Evolutionary conservation across 2,329 filamentous ascomycete genomes (phyloP), one percentile per base, ranked within the genome.

Genomic region (Zasmidium cellare): DNA sequence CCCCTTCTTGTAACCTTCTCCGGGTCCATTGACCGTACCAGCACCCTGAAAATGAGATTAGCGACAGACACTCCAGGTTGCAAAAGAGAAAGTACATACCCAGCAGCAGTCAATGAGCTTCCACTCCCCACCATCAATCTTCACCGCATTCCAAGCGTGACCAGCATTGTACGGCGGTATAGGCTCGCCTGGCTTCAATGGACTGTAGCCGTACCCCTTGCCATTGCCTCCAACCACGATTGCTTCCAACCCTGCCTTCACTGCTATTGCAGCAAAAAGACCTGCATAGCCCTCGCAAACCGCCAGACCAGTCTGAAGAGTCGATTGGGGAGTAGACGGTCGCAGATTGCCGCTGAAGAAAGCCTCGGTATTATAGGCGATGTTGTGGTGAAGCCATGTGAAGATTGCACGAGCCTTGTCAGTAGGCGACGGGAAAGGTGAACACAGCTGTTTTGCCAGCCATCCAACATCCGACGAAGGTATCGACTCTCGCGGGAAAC

Each of bases 381-480:
- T 87, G 67, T 97, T 97, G 74, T 97, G 87, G 75, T 97, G 93
- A 44, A 92, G 86, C 94, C 94, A 99, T 1, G 90, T 91, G 72
- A 97, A 97, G 59, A 99, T 90, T 1, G 87, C 91, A 24, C 94
- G 84, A 2, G 94, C 93, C 77, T 97, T 97, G 74, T 97, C 93
- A 0, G 93, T 96, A 1, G 88, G 93, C 0, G 91, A 96, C 0
- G 85, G 76, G 70, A 97, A 97, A 0, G 89, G 88, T 3, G 82
- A 80, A 57, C 91, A 96, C 19, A 97, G 83, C 52, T 89, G 84
- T 52, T 84, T 82, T 0, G 92, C 92, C 22, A 99, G 81, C 77
- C 90, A 90, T 19, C 82, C 84, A 2, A 94, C 79, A 64, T 85
- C 81, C 9, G 67, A 55, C 0, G 88, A 86, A 46, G 91, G 91